Percentiles rank a stretch among this genome's conserved stretches.
phyloP scores from a whole-genome alignment of 2,329 filamentous ascomycete species.

The Teratosphaeria destructans region DNA sequence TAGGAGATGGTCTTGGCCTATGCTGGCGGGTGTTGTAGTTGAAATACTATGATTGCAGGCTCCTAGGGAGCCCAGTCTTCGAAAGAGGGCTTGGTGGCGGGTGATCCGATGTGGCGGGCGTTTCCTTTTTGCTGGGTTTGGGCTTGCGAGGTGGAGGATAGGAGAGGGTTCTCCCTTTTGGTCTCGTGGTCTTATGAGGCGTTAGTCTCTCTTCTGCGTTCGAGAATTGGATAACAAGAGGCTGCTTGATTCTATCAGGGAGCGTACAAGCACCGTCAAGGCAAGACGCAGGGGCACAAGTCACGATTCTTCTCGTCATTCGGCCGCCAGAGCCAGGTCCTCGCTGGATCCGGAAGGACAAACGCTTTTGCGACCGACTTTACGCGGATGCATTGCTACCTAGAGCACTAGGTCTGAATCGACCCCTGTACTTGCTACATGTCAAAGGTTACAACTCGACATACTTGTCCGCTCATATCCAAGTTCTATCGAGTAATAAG shows the following conservation, averaged over 20 bases:
- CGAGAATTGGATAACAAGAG: no score
- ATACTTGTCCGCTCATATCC: neutral
- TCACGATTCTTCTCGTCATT: neutral
- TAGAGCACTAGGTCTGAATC: neutral
- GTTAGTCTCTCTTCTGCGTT: no score
- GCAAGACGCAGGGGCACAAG: neutral
- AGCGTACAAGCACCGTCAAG: neutral
- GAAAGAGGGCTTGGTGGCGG: no score
- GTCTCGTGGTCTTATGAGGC: no score
- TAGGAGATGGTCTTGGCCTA: no score
- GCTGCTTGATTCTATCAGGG: neutral
- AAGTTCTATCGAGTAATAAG: conserved; percentile 12
- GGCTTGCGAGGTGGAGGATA: no score
- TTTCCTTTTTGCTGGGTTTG: no score
- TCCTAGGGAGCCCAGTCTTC: no score
- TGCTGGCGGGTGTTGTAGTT: no score
- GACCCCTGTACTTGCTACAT: neutral
- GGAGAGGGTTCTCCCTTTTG: no score
- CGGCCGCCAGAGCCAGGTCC: neutral
- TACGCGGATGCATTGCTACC: neutral
- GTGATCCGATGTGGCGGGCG: no score
- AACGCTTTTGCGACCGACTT: neutral
- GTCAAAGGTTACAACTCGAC: neutral
- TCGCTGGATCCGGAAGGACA: neutral
- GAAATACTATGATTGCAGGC: no score